phyloP scores from a whole-genome alignment of 352 stramenopile genomes.

The Globisporangium spinosum region DNA sequence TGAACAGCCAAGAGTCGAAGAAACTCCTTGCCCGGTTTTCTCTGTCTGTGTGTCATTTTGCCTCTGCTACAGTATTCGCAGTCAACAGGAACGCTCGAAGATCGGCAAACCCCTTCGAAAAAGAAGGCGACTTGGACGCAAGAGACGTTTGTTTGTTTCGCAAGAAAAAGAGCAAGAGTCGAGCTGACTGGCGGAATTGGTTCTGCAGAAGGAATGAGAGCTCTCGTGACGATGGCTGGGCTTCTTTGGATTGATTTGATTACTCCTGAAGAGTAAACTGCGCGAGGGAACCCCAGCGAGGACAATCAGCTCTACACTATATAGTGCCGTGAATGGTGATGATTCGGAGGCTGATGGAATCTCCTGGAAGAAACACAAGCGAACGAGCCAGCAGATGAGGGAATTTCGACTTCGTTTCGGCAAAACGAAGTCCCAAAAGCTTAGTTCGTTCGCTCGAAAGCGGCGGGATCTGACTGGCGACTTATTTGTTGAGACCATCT shows the following conservation, averaged over 20 bases:
- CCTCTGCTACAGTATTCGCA: not conserved
- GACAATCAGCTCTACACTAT: too few species aligned
- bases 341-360: not conserved
- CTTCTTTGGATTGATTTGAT: not conserved
- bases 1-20: not conserved
- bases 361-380: slow-evolving; percentile 3
- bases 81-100: not conserved
- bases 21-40: not conserved
- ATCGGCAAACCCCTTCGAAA: not conserved
- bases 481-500: not conserved
- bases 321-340: not conserved
- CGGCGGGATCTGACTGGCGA: not conserved
- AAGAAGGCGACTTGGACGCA: not conserved
- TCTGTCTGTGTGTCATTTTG: not conserved
- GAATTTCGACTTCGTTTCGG: not conserved
- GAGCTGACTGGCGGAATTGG: not conserved
- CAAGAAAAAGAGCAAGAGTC: not conserved
- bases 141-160: too few species aligned
- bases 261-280: not conserved
- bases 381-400: not conserved
- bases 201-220: not conserved
- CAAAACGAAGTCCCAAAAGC: not conserved
- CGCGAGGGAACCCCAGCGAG: too few species aligned
- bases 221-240: not conserved
- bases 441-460: not conserved